phyloP scores from a whole-genome alignment of 2,329 filamentous ascomycete genomes.

The Aspergillus luchuensis region DNA sequence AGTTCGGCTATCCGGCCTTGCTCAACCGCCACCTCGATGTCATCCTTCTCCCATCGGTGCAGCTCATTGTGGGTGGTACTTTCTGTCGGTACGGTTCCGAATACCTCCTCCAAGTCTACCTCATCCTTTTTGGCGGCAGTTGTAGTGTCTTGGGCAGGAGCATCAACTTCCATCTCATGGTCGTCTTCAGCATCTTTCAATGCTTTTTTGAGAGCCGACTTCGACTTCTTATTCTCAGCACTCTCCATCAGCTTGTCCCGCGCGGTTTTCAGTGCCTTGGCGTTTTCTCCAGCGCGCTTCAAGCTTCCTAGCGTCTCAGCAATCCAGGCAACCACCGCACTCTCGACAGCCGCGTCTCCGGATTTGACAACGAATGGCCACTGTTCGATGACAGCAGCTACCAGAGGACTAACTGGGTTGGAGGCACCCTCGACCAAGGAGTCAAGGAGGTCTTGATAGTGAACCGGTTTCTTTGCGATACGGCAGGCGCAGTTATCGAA shows the following conservation, averaged over 20 bases:
- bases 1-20: conserved; percentile 72
- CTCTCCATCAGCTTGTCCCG: conserved; percentile 48
- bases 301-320: conserved; percentile 59
- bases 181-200: conserved; percentile 24
- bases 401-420: conserved; percentile 61
- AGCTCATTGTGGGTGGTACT: conserved; percentile 50
- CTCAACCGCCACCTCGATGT: conserved; percentile 75
- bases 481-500: conserved; percentile 81
- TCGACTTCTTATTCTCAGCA: conserved; percentile 42
- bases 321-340: conserved; percentile 60
- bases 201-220: conserved; percentile 41
- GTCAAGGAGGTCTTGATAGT: conserved; percentile 65
- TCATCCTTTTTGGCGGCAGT: conserved; percentile 14
- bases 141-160: conserved; percentile 11
- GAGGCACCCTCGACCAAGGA: conserved; percentile 40
- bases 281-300: conserved; percentile 55
- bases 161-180: conserved; percentile 14
- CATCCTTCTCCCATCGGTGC: conserved; percentile 71
- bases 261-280: conserved; percentile 49
- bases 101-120: conserved; percentile 55
- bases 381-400: conserved; percentile 74
- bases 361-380: conserved; percentile 67
- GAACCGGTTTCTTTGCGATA: conserved; percentile 75
- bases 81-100: conserved; percentile 53
- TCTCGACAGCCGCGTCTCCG: conserved; percentile 46